Base-by-base conservation (phyloP, 2,329 filamentous ascomycete genomes). In the Endocalyx cinctus region DNA sequence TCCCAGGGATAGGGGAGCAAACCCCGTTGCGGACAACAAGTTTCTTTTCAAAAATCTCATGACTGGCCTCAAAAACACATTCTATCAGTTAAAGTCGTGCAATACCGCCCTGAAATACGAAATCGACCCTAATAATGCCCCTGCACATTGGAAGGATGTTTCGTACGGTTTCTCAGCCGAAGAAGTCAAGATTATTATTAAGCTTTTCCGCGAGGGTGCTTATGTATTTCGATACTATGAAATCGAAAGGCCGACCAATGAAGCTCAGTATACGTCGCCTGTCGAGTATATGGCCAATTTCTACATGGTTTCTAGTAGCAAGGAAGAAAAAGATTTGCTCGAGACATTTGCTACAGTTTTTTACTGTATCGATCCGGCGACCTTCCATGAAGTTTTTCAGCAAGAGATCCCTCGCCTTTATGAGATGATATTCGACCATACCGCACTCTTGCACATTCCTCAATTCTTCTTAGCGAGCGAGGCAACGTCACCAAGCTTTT, bases 391-490 rank as follows among this genome's bases (percentile, higher is more conserved):
- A 64, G 88, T 98, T 25, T 99, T 98, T 59, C 87, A 95, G 56
- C 87, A 89, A 40, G 92, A 97, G 65, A 97, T 99, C 40, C 90
- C 90, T 23, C 87, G 87, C 59, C 77, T 99, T 23, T 97, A 98
- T 58, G 84, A 95, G 43, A 90, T 97, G 74, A 96, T 95, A 64
- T 95, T 97, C 57, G 87, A 97, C 57, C 92, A 99, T 60, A 88
- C 88, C 2, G 86, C 87, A 17, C 72, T 99, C 25, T 72, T 98
- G 32, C 92, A 98, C 59, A 86, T 98, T 36, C 90, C 92, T 6
- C 92, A 99, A 55, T 99, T 97, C 60, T 92, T 98, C 63, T 77
- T 99, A 32, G 92, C 94, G n/a, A 96, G 89, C 51, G 92, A 99
- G 65, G 90, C 90, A 5, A 99, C 94, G 0, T 96, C 89, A 17